These are phyloP conservation scores for Peribolospora kevripleyi DNA, from an alignment of 768 basidiomycete species.

Conservation along the genomic window DNA sequence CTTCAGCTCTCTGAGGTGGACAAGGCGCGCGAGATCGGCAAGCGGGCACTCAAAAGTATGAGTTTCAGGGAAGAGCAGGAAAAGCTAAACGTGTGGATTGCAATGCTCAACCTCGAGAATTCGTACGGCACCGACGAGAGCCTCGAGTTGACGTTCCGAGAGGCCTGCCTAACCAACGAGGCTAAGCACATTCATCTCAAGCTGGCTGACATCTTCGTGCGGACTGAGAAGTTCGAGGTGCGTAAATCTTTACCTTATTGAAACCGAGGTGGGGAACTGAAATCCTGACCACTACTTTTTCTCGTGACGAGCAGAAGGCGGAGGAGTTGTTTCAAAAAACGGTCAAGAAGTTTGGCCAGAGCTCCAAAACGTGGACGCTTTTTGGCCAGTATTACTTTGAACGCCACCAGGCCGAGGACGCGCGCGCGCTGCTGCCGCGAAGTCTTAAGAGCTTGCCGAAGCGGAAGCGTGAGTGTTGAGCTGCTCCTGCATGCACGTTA, in stretches of 20 bases:
- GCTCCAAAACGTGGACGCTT: constrained; percentile 79
- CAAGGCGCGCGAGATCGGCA: constrained; percentile 69
- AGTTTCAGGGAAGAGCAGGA: constrained; percentile 90
- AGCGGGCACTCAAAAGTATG: constrained; percentile 62
- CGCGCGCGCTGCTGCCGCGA: constrained; percentile 62
- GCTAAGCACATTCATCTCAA: constrained; percentile 72
- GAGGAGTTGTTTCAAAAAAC: constrained; percentile 72
- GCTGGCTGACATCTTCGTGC: constrained; percentile 58
- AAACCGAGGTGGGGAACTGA: not conserved
- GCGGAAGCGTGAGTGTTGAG: constrained; percentile 49
- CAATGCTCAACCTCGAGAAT: constrained; percentile 80
- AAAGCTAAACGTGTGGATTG: constrained; percentile 92
- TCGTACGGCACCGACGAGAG: constrained; percentile 65
- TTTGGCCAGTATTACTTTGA: constrained; percentile 63
- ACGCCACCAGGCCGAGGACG: constrained; percentile 46
- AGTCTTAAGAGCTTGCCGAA: constrained; percentile 77
- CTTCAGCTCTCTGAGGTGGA: constrained; percentile 88
- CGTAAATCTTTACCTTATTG: constrained; percentile 4
- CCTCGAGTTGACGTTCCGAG: constrained; percentile 59
- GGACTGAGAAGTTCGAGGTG: constrained; percentile 60
- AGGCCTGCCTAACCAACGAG: constrained; percentile 72
- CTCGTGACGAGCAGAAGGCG: constrained; percentile 36
- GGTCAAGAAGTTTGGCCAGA: constrained; percentile 79
- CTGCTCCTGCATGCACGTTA: not conserved
- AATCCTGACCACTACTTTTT: not conserved